Evolutionary conservation across 2,329 filamentous ascomycete genomes (phyloP).

Genomic region (Incumbomyces delicatus): DNA sequence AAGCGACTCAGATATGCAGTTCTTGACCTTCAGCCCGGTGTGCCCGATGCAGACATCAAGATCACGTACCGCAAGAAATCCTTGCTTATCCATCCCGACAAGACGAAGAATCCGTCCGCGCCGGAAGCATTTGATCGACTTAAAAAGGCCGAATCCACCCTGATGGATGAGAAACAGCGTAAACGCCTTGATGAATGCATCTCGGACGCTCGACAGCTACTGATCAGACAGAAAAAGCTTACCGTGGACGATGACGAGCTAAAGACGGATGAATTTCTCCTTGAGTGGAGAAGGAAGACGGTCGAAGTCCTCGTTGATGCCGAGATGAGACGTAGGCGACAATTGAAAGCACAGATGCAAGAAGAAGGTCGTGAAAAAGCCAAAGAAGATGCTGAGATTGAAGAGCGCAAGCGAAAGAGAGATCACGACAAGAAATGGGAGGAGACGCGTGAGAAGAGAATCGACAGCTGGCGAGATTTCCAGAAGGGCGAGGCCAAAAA

Average conservation of each 20-base stretch:
- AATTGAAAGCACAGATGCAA: slow-evolving; percentile 89
- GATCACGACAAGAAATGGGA: slow-evolving; percentile 96
- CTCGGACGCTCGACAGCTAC: slow-evolving; percentile 84
- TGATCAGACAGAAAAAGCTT: slow-evolving; percentile 91
- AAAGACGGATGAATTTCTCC: slow-evolving; percentile 68
- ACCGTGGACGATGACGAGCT: slow-evolving; percentile 78
- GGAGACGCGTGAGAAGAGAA: slow-evolving; percentile 77
- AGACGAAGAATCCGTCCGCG: slow-evolving; percentile 80
- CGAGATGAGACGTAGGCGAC: slow-evolving; percentile 71
- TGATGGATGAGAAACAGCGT: slow-evolving; percentile 91
- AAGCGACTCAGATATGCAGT: slow-evolving; percentile 63
- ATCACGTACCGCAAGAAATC: slow-evolving; percentile 90
- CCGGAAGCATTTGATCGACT: slow-evolving; percentile 94
- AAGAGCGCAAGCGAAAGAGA: slow-evolving; percentile 71
- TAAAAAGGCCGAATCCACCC: slow-evolving; percentile 82
- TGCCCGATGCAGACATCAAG: slow-evolving; percentile 94
- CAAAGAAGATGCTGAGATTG: slow-evolving; percentile 74
- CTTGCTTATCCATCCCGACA: slow-evolving; percentile 97
- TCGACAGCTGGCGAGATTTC: slow-evolving; percentile 89
- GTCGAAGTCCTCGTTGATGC: slow-evolving; percentile 86
- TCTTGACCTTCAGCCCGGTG: slow-evolving; percentile 87
- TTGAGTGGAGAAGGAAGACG: slow-evolving; percentile 82
- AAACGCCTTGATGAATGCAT: slow-evolving; percentile 85
- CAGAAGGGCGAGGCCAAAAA: slow-evolving; percentile 58
- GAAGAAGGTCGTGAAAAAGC: slow-evolving; percentile 87